Percentiles rank a stretch among this genome's conserved stretches.
These are phyloP conservation scores for Pichia sp. DNA, from an alignment of 1,139 yeast species.

Conservation along the genomic window DNA sequence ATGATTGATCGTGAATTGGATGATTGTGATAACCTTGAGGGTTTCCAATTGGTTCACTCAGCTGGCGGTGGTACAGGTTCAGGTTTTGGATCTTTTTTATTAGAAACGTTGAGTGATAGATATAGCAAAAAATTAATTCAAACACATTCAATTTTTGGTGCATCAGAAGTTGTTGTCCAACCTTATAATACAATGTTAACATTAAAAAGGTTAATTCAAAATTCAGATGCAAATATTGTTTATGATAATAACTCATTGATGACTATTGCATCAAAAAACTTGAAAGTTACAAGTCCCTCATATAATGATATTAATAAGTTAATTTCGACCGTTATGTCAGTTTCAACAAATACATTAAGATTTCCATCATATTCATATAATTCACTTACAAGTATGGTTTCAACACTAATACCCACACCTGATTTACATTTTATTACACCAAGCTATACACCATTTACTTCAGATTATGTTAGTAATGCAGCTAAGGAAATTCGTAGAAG, in stretches of 20 bases:
- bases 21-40: constrained; percentile 82
- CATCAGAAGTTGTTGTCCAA: constrained; percentile 93
- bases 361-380: constrained; percentile 92
- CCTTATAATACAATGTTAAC: constrained; percentile 89
- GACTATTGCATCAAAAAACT: constrained; percentile 52
- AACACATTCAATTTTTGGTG: constrained; percentile 81
- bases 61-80: constrained; percentile 99
- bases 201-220: constrained; percentile 70
- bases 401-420: constrained; percentile 84
- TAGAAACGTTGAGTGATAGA: constrained; percentile 75
- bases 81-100: constrained; percentile 79
- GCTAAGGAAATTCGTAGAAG: constrained; percentile 62
- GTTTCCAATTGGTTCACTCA: constrained; percentile 86
- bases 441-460: constrained; percentile 80
- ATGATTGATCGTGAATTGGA: constrained; percentile 88
- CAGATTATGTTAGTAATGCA: constrained; percentile 48
- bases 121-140: constrained; percentile 77
- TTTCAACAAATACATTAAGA: constrained; percentile 78
- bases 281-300: constrained; percentile 39
- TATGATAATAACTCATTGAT: constrained; percentile 85
- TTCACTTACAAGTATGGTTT: constrained; percentile 73
- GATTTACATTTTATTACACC: constrained; percentile 82
- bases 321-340: constrained; percentile 78
- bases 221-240: constrained; percentile 79
- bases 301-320: constrained; percentile 78